Base-by-base conservation (phyloP, 768 basidiomycete species). In the Trichaptum fuscoviolaceum region DNA sequence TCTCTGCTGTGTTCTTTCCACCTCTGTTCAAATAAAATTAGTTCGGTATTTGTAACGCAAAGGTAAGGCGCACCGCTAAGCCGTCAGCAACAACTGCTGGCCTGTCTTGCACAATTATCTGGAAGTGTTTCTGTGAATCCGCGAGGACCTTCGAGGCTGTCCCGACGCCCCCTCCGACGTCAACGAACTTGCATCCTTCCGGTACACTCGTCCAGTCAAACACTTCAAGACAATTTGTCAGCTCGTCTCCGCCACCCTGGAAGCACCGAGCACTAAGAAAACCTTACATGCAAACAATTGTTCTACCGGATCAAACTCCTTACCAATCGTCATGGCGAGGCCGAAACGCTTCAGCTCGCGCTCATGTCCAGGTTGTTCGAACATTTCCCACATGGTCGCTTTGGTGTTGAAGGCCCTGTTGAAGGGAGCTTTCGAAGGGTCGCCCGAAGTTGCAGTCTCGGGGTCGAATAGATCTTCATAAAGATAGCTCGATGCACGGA, bases 101-200 rank as follows among this genome's bases (percentile, higher is more conserved):
- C 10, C 71, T 73, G 67, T 79, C 78, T 58, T 79, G 77, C 20
- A 78, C 64, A n/a, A 77, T 57, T 64, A 73, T 66, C 35, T 69
- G 71, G 58, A 77, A 64, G n/a, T 75, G 66, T 0, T 73, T 70
- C 20, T 69, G 61, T 1, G 34, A 60, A 36, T 69, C 35, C 17
- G 73, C 72, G 5, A 79, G 65, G 1, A 66, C 64, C 42, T 76
- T 57, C 1, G 72, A 61, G 20, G 68, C 64, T 9, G 69, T 63
- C 12, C 77, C 77, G 26, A 77, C 65, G 0, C 76, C 77, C 0
- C 75, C 76, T 1, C 76, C 77, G 15, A 79, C 76, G 62, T 78
- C 78, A 20, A 78, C 76, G 27, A 79, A 64, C 6, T 72, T 25
- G 1, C 68, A 64, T 18, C 70, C 74, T 15, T 64, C 35, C 5